These are phyloP conservation scores for Rhamnella rubrinervis DNA, from an alignment of 331 rosid species.

Conservation along the genomic window DNA sequence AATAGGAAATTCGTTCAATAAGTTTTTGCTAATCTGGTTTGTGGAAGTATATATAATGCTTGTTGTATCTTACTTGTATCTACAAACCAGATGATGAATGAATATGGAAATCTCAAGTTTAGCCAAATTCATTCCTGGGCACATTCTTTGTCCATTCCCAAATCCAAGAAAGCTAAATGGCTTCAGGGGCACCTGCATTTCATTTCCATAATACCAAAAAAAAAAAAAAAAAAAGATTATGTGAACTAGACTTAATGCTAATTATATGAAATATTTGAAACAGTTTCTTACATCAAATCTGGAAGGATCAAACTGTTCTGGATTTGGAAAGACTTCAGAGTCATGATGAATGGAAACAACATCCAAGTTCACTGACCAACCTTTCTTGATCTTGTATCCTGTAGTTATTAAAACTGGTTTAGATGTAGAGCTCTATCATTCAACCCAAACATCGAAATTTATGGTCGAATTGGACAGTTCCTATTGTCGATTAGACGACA, in stretches of 20 bases:
- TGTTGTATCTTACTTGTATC: slow-evolving; percentile 62
- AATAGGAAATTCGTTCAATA: too few relatives aligned
- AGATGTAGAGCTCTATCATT: too few relatives aligned
- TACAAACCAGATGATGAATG: slow-evolving; percentile 71
- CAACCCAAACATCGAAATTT: too few relatives aligned
- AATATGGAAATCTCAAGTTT: slow-evolving; percentile 77
- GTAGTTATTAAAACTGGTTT: slow-evolving; percentile 4
- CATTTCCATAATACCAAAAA: too few relatives aligned
- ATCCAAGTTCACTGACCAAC: slow-evolving; percentile 83
- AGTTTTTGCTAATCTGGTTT: too few relatives aligned
- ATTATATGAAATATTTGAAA: too few relatives aligned
- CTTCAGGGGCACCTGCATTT: slow-evolving; percentile 56
- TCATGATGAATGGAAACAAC: slow-evolving; percentile 90
- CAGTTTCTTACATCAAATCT: slow-evolving; percentile 66
- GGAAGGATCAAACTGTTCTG: slow-evolving; percentile 68
- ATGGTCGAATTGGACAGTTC: too few relatives aligned
- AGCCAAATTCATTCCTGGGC: slow-evolving; percentile 88
- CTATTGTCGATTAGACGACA: too few relatives aligned
- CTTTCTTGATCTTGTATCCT: slow-evolving; percentile 76
- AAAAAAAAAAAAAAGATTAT: too few relatives aligned
- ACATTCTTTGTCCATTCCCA: slow-evolving; percentile 90
- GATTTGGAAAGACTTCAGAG: slow-evolving; percentile 54
- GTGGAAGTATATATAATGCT: neutral
- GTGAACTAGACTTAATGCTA: too few relatives aligned
- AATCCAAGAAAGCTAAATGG: slow-evolving; percentile 81